Conservation (phyloP, 495 filamentous ascomycete genomes). For the Parmelia sp. region DNA sequence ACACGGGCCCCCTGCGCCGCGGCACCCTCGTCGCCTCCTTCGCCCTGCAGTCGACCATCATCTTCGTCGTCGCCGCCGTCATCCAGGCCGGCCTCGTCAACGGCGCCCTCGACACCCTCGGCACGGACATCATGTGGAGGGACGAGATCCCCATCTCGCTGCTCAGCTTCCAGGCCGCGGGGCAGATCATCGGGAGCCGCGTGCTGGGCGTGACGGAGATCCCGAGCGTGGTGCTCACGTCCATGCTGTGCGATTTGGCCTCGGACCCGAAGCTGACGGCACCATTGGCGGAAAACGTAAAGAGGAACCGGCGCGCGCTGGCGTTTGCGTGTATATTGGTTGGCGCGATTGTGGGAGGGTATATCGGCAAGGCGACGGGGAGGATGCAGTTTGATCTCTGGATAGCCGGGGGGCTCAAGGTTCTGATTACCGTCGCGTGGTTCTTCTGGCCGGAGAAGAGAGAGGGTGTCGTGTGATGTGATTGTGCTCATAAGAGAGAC, state of each 20-base stretch:
- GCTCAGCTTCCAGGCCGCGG: conserved; percentile 64
- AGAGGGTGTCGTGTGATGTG: background rate
- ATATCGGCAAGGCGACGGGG: conserved; percentile 40
- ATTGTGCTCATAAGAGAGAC: background rate
- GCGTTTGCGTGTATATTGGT: conserved; percentile 51
- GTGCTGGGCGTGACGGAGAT: conserved; percentile 61
- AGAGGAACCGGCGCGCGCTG: conserved; percentile 56
- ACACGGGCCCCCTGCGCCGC: conserved; percentile 39
- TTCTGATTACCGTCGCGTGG: conserved; percentile 40
- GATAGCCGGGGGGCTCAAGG: conserved; percentile 54
- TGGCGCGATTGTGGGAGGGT: conserved; percentile 59
- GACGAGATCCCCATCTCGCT: conserved; percentile 54
- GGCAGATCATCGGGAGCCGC: conserved; percentile 60
- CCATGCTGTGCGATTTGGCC: conserved; percentile 61
- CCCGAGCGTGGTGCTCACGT: conserved; percentile 68
- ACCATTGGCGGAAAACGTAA: conserved; percentile 47
- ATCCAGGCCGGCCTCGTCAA: conserved; percentile 45
- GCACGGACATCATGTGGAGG: conserved; percentile 30
- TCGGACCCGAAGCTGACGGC: conserved; percentile 50
- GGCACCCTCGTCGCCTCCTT: conserved; percentile 51
- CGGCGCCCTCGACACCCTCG: conserved; percentile 29
- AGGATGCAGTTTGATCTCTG: conserved; percentile 53
- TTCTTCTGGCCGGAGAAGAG: conserved; percentile 36
- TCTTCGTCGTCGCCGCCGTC: conserved; percentile 54
- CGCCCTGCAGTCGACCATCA: conserved; percentile 48